phyloP scores from a whole-genome alignment of 140 eudicot species.

The Ambrosia hybrid region DNA sequence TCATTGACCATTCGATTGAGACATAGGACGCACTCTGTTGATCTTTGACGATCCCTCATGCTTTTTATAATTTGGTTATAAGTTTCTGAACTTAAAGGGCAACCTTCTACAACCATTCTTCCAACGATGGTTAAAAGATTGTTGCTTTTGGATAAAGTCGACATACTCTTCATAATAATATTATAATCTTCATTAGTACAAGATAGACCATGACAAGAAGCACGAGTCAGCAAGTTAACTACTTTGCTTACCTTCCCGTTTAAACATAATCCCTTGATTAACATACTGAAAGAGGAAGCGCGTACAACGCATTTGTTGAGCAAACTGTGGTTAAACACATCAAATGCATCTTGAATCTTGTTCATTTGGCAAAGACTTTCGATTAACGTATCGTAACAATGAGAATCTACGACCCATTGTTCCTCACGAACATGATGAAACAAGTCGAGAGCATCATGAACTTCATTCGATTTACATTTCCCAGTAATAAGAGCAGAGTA shows the following conservation, averaged over 20 bases:
- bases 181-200: constrained; percentile 42
- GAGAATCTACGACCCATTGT: constrained; percentile 50
- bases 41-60: too few relatives aligned
- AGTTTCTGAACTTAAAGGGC: constrained; percentile 45
- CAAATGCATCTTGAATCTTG: constrained; percentile 55
- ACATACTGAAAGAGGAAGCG: constrained; percentile 39
- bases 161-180: constrained; percentile 47
- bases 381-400: constrained; percentile 47
- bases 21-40: too few relatives aligned
- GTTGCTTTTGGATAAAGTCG: constrained; percentile 10
- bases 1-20: too few relatives aligned
- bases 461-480: constrained; percentile 48
- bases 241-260: constrained; percentile 43
- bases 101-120: constrained; percentile 61
- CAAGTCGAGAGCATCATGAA: constrained; percentile 49
- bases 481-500: constrained; percentile 68
- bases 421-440: constrained; percentile 42
- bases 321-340: constrained; percentile 58
- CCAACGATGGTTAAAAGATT: constrained; percentile 36
- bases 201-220: constrained; percentile 34
- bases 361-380: constrained; percentile 48
- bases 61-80: constrained; percentile 29
- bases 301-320: constrained; percentile 32
- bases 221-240: constrained; percentile 2
- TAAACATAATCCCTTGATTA: constrained; percentile 44